Evolutionary conservation across 768 basidiomycete species (phyloP).

Genomic region (Serendipita sp.): DNA sequence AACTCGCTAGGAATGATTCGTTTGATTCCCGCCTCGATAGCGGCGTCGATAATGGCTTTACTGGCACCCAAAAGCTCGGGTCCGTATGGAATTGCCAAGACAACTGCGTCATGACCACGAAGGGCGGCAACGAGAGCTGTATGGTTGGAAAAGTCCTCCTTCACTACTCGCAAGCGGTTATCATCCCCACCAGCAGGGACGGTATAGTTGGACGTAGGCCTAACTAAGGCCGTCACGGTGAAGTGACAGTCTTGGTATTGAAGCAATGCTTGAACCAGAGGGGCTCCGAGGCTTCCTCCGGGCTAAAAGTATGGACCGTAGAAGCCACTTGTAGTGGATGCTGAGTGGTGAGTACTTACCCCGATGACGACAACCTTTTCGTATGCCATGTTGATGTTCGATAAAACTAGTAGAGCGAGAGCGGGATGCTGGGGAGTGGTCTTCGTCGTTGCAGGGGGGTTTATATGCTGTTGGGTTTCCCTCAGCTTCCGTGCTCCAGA

Average conservation of each 20-base stretch:
- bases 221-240: neutral
- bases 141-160: neutral
- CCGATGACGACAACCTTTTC: neutral
- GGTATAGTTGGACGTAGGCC: neutral
- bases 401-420: too few relatives aligned
- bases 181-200: neutral
- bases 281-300: neutral
- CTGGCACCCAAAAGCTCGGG: neutral
- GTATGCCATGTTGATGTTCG: neutral
- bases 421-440: too few relatives aligned
- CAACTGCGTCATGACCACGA: neutral
- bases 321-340: neutral
- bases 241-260: neutral
- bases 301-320: neutral
- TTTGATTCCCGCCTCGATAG: conserved; percentile 7
- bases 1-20: conserved; percentile 1
- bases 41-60: conserved; percentile 6
- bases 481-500: too few relatives aligned
- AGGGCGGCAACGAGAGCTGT: neutral
- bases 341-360: neutral
- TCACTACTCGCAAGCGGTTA: neutral
- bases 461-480: too few relatives aligned
- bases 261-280: neutral
- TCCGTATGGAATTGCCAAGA: neutral
- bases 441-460: too few relatives aligned